Conservation (phyloP, 192 early-diverging fungal species). For the Umbelopsis isabellina region DNA sequence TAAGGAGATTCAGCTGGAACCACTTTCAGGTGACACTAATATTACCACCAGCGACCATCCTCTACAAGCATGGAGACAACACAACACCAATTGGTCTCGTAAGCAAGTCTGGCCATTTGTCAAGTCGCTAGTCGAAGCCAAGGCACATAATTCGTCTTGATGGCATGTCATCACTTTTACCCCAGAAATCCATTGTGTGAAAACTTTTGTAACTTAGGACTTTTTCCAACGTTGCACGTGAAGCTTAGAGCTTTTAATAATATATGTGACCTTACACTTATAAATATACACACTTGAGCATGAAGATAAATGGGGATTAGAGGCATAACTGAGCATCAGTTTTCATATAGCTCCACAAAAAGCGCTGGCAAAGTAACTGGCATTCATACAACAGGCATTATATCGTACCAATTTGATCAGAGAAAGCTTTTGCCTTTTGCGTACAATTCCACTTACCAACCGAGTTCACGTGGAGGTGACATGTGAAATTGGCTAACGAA, state of each 20-base stretch:
- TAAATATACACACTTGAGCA: background rate
- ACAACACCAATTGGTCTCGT: slow-evolving; percentile 55
- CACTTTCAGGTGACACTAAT: slow-evolving; percentile 1
- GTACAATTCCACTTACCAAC: slow-evolving; percentile 7
- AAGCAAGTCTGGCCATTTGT: slow-evolving; percentile 59
- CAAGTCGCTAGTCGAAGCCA: slow-evolving; percentile 1
- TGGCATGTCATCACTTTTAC: slow-evolving; percentile 9
- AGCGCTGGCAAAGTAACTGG: no score
- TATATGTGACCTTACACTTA: background rate
- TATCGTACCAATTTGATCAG: background rate
- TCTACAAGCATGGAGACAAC: slow-evolving; percentile 49
- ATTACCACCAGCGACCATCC: slow-evolving; percentile 14
- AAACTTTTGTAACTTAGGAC: background rate
- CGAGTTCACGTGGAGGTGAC: slow-evolving; percentile 10
- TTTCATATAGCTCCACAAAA: no score
- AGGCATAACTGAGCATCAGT: background rate
- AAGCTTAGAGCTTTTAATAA: slow-evolving; percentile 3
- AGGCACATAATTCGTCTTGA: background rate
- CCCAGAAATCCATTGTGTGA: background rate
- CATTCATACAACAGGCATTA: background rate
- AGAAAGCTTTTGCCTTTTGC: background rate
- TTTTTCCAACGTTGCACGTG: slow-evolving; percentile 19
- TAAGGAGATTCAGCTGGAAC: slow-evolving; percentile 39
- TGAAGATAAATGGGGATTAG: background rate
- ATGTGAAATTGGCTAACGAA: slow-evolving; percentile 11